phyloP scores from a whole-genome alignment of 2,329 filamentous ascomycete genomes.

The Dichotomopilus funicola region DNA sequence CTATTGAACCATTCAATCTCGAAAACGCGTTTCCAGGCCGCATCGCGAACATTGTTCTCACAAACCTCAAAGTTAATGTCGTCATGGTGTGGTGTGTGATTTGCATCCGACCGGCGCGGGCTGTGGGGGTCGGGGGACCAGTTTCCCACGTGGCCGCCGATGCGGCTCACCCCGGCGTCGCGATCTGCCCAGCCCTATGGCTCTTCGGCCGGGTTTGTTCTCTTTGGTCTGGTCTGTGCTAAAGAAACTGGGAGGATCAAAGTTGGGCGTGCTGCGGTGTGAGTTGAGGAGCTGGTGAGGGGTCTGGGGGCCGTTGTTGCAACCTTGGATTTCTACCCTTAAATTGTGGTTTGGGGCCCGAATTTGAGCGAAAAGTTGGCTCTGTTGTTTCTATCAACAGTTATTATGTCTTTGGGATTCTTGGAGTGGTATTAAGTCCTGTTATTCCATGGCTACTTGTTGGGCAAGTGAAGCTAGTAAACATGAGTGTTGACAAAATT shows the following conservation, averaged over 20 bases:
- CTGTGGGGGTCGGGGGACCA: constrained; percentile 12
- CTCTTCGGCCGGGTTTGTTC: no score
- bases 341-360: no score
- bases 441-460: no score
- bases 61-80: constrained; percentile 13
- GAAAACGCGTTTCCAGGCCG: constrained; percentile 16
- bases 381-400: no score
- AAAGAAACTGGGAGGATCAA: background rate
- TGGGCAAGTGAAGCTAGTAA: no score
- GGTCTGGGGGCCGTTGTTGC: background rate
- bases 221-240: constrained; percentile 15
- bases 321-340: no score
- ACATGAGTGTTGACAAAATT: no score
- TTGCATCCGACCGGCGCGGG: background rate
- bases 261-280: constrained; percentile 7
- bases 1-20: constrained; percentile 3
- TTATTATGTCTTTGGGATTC: no score
- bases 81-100: constrained; percentile 16
- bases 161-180: constrained; percentile 20
- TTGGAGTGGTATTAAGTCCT: no score
- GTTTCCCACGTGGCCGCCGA: constrained; percentile 16
- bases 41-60: constrained; percentile 17
- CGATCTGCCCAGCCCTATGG: constrained; percentile 13
- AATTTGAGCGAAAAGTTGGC: no score
- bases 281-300: background rate